Evolutionary conservation across 2,329 filamentous ascomycete species (phyloP), one percentile per base, ranked within the genome.

Genomic region (Bipolaris gigantea): DNA sequence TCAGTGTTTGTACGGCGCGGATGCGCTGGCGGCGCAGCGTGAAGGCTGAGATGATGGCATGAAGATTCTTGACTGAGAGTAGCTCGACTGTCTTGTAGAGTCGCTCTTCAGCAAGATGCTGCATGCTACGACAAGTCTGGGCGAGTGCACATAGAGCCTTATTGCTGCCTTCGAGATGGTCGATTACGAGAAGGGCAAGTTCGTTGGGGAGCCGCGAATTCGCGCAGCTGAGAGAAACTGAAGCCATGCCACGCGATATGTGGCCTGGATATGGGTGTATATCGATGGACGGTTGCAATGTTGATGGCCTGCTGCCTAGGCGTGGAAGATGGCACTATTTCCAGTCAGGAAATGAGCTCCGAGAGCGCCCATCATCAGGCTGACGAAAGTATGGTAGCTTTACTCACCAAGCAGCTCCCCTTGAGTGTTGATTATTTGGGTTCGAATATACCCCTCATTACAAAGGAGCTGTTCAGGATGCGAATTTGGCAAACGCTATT

Each of bases 1-100:
- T 64, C 32, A 75, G 63, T 2, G 56, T 69, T 18, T 71, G 68
- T 5, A 74, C 67, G 5, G 61, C 64, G 11, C 60, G 59, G 3
- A 69, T 62, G 43, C 72, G 70, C 18, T 64, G 61, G 4, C 56
- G 60, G 13, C 67, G 63, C 11, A 30, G 21, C 5, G 50, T 50
- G 27, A 75, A 70, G 25, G 67, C 67, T 3, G 59, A 25, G 34
- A 67, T 60, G 38, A 74, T 67, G 19, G 53, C 57, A 18, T 58
- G 55, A 2, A 73, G 63, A 39, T 68, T 55, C 13, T 58, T 48
- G 4, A 72, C 71, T 1, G 60, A 66, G 10, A 58, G 50, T 3
- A 75, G 59, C 23, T 65, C 56, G 52, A 75, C 68, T 16, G 54
- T 62, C 41, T 60, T 64, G 58, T 73, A 75, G 9, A 75, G 55